Evolutionary conservation across 768 basidiomycete genomes (phyloP).

Genomic region (Antrodiella citrinella): DNA sequence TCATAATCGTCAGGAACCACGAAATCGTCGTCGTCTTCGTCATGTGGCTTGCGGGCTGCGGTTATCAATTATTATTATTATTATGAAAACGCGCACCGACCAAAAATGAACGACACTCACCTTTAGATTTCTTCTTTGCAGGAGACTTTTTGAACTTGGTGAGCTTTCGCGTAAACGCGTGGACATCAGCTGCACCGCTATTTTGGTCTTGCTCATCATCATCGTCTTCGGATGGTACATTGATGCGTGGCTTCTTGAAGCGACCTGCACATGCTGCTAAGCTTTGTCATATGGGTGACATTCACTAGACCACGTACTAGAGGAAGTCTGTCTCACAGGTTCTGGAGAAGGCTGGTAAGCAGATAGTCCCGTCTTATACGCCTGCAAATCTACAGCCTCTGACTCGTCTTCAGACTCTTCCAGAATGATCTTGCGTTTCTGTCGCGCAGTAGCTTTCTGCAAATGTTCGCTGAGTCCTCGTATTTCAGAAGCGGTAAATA

Average conservation of each 20-base stretch:
- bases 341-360: constrained; percentile 10
- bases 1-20: constrained; percentile 61
- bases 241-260: constrained; percentile 55
- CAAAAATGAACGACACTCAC: no score
- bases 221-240: constrained; percentile 39
- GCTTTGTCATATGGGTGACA: no score
- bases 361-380: constrained; percentile 11
- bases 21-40: constrained; percentile 65
- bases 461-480: no score
- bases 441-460: constrained; percentile 8
- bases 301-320: background rate
- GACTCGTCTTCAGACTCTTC: constrained; percentile 69
- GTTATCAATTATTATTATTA: no score
- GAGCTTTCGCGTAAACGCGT: constrained; percentile 53
- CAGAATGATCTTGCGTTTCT: constrained; percentile 61
- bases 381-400: constrained; percentile 6
- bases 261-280: constrained; percentile 35
- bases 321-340: background rate
- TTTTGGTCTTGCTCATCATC: constrained; percentile 41
- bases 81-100: no score
- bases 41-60: constrained; percentile 35
- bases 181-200: constrained; percentile 20
- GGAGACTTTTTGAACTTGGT: constrained; percentile 63
- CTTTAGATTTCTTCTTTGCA: constrained; percentile 34
- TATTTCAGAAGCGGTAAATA: no score